phyloP scores from a whole-genome alignment of 176 grass and related monocot genomes.

The Pontederia paniculata region DNA sequence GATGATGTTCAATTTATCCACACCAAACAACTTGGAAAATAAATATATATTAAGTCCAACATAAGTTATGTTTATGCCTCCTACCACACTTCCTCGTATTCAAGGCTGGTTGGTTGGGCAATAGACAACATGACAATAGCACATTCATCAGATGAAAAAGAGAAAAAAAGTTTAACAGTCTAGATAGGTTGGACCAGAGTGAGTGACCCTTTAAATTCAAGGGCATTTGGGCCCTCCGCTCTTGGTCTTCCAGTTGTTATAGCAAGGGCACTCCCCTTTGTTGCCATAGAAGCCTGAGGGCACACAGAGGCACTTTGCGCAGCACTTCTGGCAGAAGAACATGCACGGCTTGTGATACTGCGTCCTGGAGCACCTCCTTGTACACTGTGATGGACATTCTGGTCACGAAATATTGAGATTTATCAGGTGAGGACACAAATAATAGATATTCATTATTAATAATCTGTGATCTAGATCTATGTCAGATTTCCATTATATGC shows the following conservation, averaged over 20 bases:
- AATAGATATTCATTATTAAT: not conserved
- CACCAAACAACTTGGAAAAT: too few species aligned
- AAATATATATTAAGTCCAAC: too few species aligned
- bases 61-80: too few species aligned
- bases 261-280: conserved; percentile 11
- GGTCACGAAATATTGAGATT: not conserved
- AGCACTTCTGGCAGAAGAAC: conserved; percentile 22
- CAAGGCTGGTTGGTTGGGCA: conserved; percentile 4
- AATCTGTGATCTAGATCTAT: not conserved
- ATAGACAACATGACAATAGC: not conserved
- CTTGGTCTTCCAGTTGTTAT: conserved; percentile 23
- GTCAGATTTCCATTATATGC: too few species aligned
- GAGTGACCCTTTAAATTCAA: not conserved
- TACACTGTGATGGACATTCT: conserved; percentile 13
- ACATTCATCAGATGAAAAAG: not conserved
- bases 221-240: conserved; percentile 14
- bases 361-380: conserved; percentile 9
- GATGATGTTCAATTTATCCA: too few species aligned
- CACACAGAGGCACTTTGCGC: conserved; percentile 14
- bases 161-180: not conserved
- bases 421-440: not conserved
- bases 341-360: conserved; percentile 14
- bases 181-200: not conserved
- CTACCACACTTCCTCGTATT: too few species aligned
- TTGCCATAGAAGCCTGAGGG: conserved; percentile 16